These are phyloP conservation scores for Ophiosphaerella korrae DNA, from an alignment of 2,329 filamentous ascomycete species.

Conservation along the genomic window DNA sequence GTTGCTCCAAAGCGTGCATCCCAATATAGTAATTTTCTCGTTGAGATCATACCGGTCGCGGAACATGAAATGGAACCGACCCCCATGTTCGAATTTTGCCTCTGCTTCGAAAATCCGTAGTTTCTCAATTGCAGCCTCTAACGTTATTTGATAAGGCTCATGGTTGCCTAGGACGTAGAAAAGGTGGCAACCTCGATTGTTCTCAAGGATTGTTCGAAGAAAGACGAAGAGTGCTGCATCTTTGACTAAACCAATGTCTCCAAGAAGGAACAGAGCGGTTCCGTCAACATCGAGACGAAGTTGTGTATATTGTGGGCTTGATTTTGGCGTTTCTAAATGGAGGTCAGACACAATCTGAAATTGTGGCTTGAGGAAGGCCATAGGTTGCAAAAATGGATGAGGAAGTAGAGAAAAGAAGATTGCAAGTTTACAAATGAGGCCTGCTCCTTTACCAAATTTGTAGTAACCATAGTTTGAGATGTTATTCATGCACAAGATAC, in stretches of 20 bases:
- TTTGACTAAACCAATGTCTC: constrained; percentile 22
- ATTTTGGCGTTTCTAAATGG: constrained; percentile 22
- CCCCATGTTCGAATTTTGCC: constrained; percentile 5
- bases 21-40: constrained; percentile 15
- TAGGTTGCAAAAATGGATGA: neutral
- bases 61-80: constrained; percentile 20
- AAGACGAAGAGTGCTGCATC: constrained; percentile 15
- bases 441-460: too few species aligned
- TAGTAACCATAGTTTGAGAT: too few species aligned
- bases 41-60: constrained; percentile 16
- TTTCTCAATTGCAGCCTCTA: neutral
- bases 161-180: constrained; percentile 30
- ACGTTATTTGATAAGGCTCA: constrained; percentile 14
- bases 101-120: constrained; percentile 22
- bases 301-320: constrained; percentile 9
- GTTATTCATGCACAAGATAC: too few species aligned
- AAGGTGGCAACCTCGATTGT: constrained; percentile 7
- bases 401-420: too few species aligned
- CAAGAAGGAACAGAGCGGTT: constrained; percentile 15
- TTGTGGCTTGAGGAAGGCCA: constrained; percentile 16
- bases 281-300: constrained; percentile 8
- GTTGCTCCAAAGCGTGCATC: constrained; percentile 19
- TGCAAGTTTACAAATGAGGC: too few species aligned
- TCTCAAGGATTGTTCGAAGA: constrained; percentile 12
- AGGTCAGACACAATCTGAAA: constrained; percentile 30